These are phyloP conservation scores for Trichoderma sp. DNA, from an alignment of 2,329 filamentous ascomycete species.

Conservation along the genomic window DNA sequence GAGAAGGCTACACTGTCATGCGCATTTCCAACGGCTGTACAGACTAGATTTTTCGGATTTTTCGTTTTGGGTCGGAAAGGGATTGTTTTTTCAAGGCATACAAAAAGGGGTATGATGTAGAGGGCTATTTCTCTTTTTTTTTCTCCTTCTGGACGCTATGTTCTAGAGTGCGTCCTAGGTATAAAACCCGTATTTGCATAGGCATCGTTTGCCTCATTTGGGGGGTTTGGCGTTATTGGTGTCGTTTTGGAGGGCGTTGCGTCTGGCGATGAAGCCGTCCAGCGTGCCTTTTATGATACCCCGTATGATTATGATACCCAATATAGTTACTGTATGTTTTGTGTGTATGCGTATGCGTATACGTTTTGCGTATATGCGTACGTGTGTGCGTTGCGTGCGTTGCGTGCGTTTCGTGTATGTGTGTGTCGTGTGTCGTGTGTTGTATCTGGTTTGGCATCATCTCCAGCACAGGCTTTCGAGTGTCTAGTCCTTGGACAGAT, in stretches of 20 bases:
- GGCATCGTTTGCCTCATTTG: slow-evolving; percentile 15
- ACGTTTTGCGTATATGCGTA: slow-evolving; percentile 30
- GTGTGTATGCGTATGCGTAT: slow-evolving; percentile 33
- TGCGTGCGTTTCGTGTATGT: slow-evolving; percentile 27
- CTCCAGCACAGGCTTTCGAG: too few species aligned
- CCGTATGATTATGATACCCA: slow-evolving; percentile 26
- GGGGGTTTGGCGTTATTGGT: slow-evolving; percentile 22
- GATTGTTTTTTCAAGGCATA: not conserved
- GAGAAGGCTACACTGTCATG: slow-evolving; percentile 26
- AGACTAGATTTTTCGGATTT: slow-evolving; percentile 23
- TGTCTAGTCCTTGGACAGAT: too few species aligned
- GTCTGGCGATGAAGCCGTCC: slow-evolving; percentile 33
- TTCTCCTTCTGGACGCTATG: slow-evolving; percentile 8
- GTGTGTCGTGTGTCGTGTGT: slow-evolving; percentile 31
- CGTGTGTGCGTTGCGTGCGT: slow-evolving; percentile 28
- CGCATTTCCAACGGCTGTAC: slow-evolving; percentile 20
- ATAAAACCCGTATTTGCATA: slow-evolving; percentile 27
- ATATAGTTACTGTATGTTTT: slow-evolving; percentile 32
- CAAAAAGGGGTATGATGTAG: slow-evolving; percentile 18
- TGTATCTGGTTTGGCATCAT: not conserved
- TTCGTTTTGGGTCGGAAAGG: slow-evolving; percentile 12
- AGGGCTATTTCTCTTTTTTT: slow-evolving; percentile 15
- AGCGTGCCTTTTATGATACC: slow-evolving; percentile 30
- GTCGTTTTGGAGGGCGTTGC: slow-evolving; percentile 28
- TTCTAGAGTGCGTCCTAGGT: slow-evolving; percentile 28